Evolutionary conservation across 179 eudicot species (phyloP), one percentile per base, ranked within the genome.

Genomic region (Actinidia arguta): DNA sequence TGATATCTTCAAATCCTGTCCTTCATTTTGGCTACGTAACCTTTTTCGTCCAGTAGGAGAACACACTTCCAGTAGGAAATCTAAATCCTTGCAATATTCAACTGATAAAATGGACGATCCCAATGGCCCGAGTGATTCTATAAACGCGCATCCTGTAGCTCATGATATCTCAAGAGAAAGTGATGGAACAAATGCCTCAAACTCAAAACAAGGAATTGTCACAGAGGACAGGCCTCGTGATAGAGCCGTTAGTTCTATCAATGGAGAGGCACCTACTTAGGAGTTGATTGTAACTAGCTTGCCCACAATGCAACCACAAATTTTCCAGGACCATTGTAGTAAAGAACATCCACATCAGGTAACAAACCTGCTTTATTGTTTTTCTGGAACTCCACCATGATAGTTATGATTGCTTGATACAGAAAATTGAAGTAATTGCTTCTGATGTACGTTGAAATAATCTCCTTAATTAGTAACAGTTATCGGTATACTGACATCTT

Each of bases 301-400:
- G 18, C 17, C 55, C 55, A 78, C 39, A 44, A 51, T 18, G 54
- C 62, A 79, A 39, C 50, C 47, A 67, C 74, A 48, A 18, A 27
- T 27, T 66, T 51, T 3, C 44, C 7, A 20, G 16, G 24, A 27
- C 81, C 71, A 25, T 9, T 31, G 81, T 59, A 16, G 71, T 63
- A 27, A 73, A 44, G 56, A 27, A 62, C 50, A 54, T 59, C 50
- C 10, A 58, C 51, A 50, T 66, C 81, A 74, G 84, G 84, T 81
- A 81, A 9, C 5, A 36, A 14, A 24, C 62, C 27, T 74, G 51
- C 14, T 10, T 50, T 52, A 9, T 27, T 74, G n/a, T 16, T 9
- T 74, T 67, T 17, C 47, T 47, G 8, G 4, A 0, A 22, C 16
- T 14, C 47, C 46, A 31, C 72, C 48, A 67, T 39, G 75, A 39